Evolutionary conservation across 2,329 filamentous ascomycete species (phyloP).

Genomic region (Cordyceps javanica): DNA sequence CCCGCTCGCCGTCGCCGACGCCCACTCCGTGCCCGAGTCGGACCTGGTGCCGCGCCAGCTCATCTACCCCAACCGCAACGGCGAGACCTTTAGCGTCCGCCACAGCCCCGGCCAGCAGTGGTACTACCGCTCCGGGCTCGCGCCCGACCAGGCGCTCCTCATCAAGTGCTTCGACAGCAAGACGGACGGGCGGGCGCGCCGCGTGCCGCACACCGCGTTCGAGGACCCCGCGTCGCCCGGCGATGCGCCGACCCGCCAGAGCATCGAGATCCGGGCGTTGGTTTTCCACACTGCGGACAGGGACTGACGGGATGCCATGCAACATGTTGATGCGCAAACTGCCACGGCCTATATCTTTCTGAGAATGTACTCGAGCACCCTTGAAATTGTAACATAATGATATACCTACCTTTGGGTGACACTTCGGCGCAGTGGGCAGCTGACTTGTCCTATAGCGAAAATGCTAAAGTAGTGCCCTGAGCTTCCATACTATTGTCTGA

Average conservation of each 20-base stretch:
- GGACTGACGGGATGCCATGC: slow-evolving; percentile 18
- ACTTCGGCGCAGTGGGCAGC: too few relatives aligned
- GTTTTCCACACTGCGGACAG: slow-evolving; percentile 43
- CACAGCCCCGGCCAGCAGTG: slow-evolving; percentile 39
- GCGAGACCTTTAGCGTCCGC: slow-evolving; percentile 43
- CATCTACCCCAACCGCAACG: slow-evolving; percentile 44
- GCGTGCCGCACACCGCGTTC: slow-evolving; percentile 53
- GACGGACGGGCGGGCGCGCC: slow-evolving; percentile 44
- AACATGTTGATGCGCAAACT: too few relatives aligned
- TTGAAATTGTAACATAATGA: too few relatives aligned
- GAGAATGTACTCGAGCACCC: too few relatives aligned
- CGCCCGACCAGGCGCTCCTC: slow-evolving; percentile 47
- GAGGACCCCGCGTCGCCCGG: slow-evolving; percentile 33
- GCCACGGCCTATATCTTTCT: too few relatives aligned
- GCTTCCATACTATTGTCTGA: too few relatives aligned
- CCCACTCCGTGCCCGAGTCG: slow-evolving; percentile 40
- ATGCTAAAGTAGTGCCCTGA: too few relatives aligned
- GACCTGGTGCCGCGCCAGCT: slow-evolving; percentile 44
- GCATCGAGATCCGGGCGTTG: slow-evolving; percentile 50
- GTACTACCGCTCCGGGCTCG: slow-evolving; percentile 47
- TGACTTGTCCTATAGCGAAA: too few relatives aligned
- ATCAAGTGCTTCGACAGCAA: slow-evolving; percentile 59
- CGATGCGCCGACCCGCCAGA: slow-evolving; percentile 47
- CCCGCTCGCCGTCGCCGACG: slow-evolving; percentile 48
- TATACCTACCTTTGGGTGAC: too few relatives aligned